Percentiles rank a stretch among this genome's conserved stretches.
phyloP scores from a whole-genome alignment of 2,329 filamentous ascomycete species.

The Fusarium sp. region DNA sequence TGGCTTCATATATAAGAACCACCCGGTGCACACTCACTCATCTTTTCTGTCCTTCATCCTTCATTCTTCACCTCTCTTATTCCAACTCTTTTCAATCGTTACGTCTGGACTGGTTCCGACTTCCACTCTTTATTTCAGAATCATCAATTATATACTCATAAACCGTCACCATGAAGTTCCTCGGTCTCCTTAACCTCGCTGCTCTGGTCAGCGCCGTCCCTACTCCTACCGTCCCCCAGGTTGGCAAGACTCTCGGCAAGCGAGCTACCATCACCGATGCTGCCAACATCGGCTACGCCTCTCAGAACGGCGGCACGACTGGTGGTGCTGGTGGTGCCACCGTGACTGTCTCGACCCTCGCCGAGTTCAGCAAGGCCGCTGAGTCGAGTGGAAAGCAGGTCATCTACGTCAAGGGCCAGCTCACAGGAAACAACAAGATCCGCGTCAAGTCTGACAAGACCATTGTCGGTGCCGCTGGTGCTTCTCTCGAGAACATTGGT shows the following conservation, averaged over 20 bases:
- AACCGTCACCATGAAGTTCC: conserved; percentile 48
- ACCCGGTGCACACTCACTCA: not conserved
- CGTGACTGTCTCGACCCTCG: conserved; percentile 56
- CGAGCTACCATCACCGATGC: conserved; percentile 51
- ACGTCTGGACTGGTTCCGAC: conserved; percentile 34
- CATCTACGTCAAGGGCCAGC: conserved; percentile 55
- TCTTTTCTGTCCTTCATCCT: conserved; percentile 16
- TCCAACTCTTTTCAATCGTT: conserved; percentile 36
- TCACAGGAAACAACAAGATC: conserved; percentile 54
- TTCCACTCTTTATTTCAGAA: conserved; percentile 25
- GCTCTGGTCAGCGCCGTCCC: conserved; percentile 47
- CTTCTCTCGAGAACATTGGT: conserved; percentile 58
- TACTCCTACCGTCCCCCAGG: conserved; percentile 45
- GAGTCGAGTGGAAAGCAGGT: conserved; percentile 56
- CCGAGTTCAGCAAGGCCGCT: conserved; percentile 59
- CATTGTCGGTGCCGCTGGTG: conserved; percentile 55
- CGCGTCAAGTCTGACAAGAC: conserved; percentile 58
- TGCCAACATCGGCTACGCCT: conserved; percentile 51
- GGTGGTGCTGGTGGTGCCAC: conserved; percentile 62
- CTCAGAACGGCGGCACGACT: conserved; percentile 56
- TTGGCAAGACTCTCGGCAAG: conserved; percentile 47
- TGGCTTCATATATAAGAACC: conserved; percentile 37
- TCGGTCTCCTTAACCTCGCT: conserved; percentile 46
- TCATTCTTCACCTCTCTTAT: conserved; percentile 23
- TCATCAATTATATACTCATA: not conserved